Percentiles rank a stretch among this genome's conserved stretches.
phyloP scores from a whole-genome alignment of 2,329 filamentous ascomycete genomes.

The Verticillium tricorpus region DNA sequence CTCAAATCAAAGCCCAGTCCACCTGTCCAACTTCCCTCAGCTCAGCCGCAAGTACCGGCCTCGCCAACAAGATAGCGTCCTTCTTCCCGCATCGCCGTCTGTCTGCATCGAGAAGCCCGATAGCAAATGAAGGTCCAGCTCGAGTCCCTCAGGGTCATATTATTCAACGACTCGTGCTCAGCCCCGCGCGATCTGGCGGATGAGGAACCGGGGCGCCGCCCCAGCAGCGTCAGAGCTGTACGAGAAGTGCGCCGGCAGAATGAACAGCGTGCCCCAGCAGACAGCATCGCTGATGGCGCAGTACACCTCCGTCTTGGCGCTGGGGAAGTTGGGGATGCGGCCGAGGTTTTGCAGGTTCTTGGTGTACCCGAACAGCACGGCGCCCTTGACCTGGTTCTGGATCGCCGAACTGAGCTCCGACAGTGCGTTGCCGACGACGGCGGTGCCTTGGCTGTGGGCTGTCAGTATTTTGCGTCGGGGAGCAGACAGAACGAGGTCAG shows the following conservation, averaged over 20 bases:
- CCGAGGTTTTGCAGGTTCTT: slow-evolving; percentile 36
- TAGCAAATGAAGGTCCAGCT: too few relatives aligned
- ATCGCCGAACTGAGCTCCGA: slow-evolving; percentile 23
- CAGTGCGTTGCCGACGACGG: slow-evolving; percentile 35
- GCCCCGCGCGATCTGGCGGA: slow-evolving; percentile 13
- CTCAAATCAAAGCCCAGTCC: too few relatives aligned
- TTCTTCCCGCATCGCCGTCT: too few relatives aligned
- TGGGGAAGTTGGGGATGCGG: slow-evolving; percentile 31
- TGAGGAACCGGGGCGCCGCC: slow-evolving; percentile 19
- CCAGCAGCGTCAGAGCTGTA: slow-evolving; percentile 18
- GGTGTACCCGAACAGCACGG: slow-evolving; percentile 35
- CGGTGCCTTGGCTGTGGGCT: slow-evolving; percentile 32
- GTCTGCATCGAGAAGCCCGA: too few relatives aligned
- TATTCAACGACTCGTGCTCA: neutral
- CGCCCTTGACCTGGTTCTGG: slow-evolving; percentile 29
- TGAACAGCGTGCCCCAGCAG: slow-evolving; percentile 29
- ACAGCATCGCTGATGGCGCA: slow-evolving; percentile 31
- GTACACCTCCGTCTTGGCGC: slow-evolving; percentile 28
- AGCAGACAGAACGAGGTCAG: too few relatives aligned
- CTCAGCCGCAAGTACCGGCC: too few relatives aligned
- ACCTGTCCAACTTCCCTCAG: too few relatives aligned
- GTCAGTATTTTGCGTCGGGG: neutral
- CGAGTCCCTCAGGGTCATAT: too few relatives aligned
- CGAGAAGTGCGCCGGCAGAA: slow-evolving; percentile 27
- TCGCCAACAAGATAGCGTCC: too few relatives aligned